phyloP scores from a whole-genome alignment of 345 rosid genomes.

The Leavenworthia alabamica region DNA sequence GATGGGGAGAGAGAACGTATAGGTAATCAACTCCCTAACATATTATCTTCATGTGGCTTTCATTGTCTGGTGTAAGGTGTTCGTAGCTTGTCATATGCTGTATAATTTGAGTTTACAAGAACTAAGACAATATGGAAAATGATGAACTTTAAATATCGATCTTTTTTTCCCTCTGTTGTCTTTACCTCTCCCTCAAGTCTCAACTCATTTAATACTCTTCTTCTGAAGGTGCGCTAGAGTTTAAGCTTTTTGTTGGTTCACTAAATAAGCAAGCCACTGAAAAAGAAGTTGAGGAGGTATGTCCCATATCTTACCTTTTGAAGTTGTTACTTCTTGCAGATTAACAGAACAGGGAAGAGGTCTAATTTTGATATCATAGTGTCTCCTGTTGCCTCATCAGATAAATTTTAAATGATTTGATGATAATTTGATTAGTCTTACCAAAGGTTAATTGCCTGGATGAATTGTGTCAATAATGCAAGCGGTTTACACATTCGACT shows the following conservation, averaged over 20 bases:
- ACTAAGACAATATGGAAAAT: slow-evolving; percentile 3
- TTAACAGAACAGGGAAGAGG: slow-evolving; percentile 9
- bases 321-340: not conserved
- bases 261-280: slow-evolving; percentile 88
- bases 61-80: slow-evolving; percentile 8
- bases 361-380: slow-evolving; percentile 1
- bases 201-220: slow-evolving; percentile 15
- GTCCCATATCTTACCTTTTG: slow-evolving; percentile 17
- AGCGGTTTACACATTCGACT: not conserved
- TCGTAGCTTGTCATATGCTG: slow-evolving; percentile 13
- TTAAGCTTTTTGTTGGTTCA: slow-evolving; percentile 91
- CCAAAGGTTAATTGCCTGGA: not conserved
- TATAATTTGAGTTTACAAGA: not conserved
- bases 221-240: slow-evolving; percentile 76
- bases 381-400: not conserved
- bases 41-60: slow-evolving; percentile 6
- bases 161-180: not conserved
- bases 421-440: not conserved
- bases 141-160: not conserved
- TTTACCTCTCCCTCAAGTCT: slow-evolving; percentile 8
- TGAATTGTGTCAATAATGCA: slow-evolving; percentile 1
- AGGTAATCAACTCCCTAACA: slow-evolving; percentile 43
- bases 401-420: not conserved
- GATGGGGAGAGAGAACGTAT: slow-evolving; percentile 98
- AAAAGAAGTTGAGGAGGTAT: slow-evolving; percentile 92